phyloP scores from a whole-genome alignment of 495 filamentous ascomycete genomes.

The Trichoderma reesei region DNA sequence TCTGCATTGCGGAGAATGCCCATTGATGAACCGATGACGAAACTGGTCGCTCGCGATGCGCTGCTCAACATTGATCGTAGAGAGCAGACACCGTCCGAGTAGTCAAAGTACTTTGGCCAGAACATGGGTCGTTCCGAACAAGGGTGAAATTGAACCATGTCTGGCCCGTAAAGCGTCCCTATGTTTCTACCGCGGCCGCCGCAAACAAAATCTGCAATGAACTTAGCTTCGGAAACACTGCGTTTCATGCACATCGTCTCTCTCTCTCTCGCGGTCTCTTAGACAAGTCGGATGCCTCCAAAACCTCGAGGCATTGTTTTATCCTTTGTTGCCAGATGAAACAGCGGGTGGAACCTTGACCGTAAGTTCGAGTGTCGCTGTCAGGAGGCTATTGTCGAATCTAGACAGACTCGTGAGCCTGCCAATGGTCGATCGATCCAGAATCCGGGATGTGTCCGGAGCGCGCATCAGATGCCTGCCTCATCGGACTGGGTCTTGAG shows the following conservation, averaged over 20 bases:
- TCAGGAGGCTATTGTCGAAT: neutral
- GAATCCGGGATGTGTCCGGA: neutral
- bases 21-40: too few relatives aligned
- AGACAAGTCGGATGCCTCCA: conserved; percentile 1
- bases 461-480: neutral
- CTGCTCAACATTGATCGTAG: too few relatives aligned
- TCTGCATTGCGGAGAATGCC: too few relatives aligned
- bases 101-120: too few relatives aligned
- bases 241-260: neutral
- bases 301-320: neutral
- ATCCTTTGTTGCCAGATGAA: neutral
- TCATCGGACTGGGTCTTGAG: neutral
- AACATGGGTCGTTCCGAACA: too few relatives aligned
- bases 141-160: too few relatives aligned
- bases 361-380: neutral
- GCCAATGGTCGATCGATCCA: neutral
- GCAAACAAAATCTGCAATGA: neutral
- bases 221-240: neutral
- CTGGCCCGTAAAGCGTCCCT: neutral
- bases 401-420: neutral
- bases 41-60: too few relatives aligned
- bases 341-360: neutral
- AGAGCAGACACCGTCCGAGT: too few relatives aligned
- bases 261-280: conserved; percentile 13
- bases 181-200: neutral